A percentile compares a stretch with the other conserved stretches of the same genome.
phyloP scores from a whole-genome alignment of 352 stramenopile genomes.

The Globisporangium alternatum region DNA sequence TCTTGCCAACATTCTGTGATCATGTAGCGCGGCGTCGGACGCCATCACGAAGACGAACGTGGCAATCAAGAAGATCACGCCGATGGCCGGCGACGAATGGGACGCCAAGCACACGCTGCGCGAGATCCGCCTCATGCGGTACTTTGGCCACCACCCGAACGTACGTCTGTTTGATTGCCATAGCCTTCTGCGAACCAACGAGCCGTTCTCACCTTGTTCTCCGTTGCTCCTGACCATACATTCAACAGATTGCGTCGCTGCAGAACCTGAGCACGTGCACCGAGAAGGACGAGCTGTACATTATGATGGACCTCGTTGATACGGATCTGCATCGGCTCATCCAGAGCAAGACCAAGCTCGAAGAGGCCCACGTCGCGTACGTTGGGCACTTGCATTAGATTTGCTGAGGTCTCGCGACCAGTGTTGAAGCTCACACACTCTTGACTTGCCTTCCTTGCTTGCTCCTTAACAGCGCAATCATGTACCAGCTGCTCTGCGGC shows the following conservation, averaged over 20 bases:
- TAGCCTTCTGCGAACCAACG: background rate
- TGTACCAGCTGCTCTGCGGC: slow-evolving; percentile 91
- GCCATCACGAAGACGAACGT: slow-evolving; percentile 70
- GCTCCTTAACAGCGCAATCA: slow-evolving; percentile 75
- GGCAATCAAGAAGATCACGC: slow-evolving; percentile 93
- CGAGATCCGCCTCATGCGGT: slow-evolving; percentile 89
- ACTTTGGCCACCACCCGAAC: slow-evolving; percentile 89
- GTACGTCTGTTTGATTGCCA: slow-evolving; percentile 23
- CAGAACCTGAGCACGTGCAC: slow-evolving; percentile 83
- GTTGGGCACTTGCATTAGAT: slow-evolving; percentile 7
- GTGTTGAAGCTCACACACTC: background rate
- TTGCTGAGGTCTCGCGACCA: background rate
- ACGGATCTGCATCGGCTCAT: slow-evolving; percentile 91
- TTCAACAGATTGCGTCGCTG: slow-evolving; percentile 59
- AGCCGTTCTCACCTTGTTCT: background rate
- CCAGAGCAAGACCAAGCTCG: slow-evolving; percentile 85
- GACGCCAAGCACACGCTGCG: slow-evolving; percentile 91
- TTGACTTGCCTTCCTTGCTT: slow-evolving; percentile 29
- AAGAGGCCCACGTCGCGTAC: slow-evolving; percentile 72
- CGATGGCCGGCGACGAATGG: slow-evolving; percentile 88
- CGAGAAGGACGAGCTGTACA: slow-evolving; percentile 92
- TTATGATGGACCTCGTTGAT: slow-evolving; percentile 95
- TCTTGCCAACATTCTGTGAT: background rate
- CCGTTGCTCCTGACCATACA: no score
- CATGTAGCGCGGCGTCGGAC: slow-evolving; percentile 71